phyloP scores from a whole-genome alignment of 1,284 basidiomycete species.

The Cryptococcus maquisensis region DNA sequence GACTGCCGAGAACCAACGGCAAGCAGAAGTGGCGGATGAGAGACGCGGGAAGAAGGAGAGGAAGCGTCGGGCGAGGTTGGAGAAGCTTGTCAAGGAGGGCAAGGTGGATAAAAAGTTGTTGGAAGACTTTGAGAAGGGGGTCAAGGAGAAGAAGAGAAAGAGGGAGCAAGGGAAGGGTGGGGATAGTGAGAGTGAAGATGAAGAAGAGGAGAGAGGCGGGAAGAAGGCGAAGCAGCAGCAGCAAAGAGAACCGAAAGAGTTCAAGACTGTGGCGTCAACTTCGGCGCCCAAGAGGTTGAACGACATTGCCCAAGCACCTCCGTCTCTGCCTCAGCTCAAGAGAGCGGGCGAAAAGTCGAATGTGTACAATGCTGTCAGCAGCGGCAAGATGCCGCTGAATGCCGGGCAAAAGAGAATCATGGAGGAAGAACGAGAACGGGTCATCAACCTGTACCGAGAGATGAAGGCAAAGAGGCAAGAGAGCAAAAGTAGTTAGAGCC shows the following conservation, averaged over 20 bases:
- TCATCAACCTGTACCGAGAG: conserved; percentile 41
- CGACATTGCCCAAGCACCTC: conserved; percentile 42
- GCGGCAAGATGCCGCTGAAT: conserved; percentile 32
- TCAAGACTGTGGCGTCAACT: conserved; percentile 19
- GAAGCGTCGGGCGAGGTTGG: conserved; percentile 8
- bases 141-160: conserved; percentile 9
- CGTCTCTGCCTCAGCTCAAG: conserved; percentile 29
- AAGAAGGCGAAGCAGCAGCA: conserved; percentile 2
- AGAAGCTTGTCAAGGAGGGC: conserved; percentile 11
- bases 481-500: conserved; percentile 5
- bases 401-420: conserved; percentile 43
- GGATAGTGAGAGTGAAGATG: not conserved
- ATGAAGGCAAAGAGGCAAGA: conserved; percentile 21
- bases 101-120: conserved; percentile 7
- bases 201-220: not conserved
- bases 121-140: conserved; percentile 10
- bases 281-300: conserved; percentile 26
- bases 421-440: conserved; percentile 43
- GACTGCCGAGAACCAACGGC: conserved; percentile 28
- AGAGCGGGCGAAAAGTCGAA: conserved; percentile 5
- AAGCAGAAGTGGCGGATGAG: conserved; percentile 19
- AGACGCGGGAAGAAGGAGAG: conserved; percentile 24
- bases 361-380: conserved; percentile 22
- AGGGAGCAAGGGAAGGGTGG: conserved; percentile 6
- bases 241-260: conserved; percentile 6